Conservation (phyloP, 768 basidiomycete genomes). For the Lentinus brumalis region DNA sequence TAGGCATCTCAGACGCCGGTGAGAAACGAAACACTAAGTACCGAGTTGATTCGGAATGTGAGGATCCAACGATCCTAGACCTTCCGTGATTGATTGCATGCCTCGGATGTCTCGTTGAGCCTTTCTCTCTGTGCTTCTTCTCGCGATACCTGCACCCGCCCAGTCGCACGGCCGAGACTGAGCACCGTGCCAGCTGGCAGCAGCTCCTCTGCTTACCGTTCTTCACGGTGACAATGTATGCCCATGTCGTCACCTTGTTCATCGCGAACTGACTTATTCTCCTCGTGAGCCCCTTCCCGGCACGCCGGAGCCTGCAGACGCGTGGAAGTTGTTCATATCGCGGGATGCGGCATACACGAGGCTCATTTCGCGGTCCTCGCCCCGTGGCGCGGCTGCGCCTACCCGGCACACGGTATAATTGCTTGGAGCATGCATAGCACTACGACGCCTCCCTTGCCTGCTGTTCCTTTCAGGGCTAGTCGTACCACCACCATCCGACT, state of each 20-base stretch:
- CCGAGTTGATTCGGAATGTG: too few species aligned
- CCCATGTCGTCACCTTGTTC: not conserved
- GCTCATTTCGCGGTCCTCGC: slow-evolving; percentile 7
- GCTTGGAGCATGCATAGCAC: not conserved
- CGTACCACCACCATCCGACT: not conserved
- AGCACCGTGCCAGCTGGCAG: too few species aligned
- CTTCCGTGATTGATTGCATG: too few species aligned
- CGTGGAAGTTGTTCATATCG: slow-evolving; percentile 7
- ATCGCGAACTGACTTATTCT: not conserved
- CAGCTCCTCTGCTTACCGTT: not conserved
- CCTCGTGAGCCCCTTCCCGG: not conserved
- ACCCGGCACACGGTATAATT: slow-evolving; percentile 5
- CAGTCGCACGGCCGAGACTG: too few species aligned
- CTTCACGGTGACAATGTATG: not conserved
- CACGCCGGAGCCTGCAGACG: slow-evolving; percentile 1
- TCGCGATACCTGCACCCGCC: too few species aligned
- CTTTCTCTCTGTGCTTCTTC: too few species aligned
- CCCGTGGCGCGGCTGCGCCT: slow-evolving; percentile 10
- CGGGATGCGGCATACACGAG: slow-evolving; percentile 5
- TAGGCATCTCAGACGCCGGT: too few species aligned
- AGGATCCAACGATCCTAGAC: too few species aligned
- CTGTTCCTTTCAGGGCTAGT: not conserved
- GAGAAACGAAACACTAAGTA: too few species aligned
- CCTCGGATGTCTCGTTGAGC: too few species aligned
- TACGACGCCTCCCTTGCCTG: not conserved